Conservation (phyloP, 495 filamentous ascomycete species). For the Aspergillus sclerotioniger region DNA sequence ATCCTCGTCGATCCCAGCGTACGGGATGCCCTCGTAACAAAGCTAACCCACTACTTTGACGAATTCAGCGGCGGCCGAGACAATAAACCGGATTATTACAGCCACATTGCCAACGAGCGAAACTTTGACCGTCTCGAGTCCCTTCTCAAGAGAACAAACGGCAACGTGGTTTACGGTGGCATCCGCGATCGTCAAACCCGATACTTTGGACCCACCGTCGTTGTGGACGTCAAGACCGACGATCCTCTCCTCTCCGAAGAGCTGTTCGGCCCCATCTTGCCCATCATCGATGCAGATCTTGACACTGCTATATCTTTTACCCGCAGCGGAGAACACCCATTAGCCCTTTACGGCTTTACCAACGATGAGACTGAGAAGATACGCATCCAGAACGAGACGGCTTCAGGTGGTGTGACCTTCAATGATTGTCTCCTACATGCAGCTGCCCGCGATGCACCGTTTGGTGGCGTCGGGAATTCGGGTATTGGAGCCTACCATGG, state of each 20-base stretch:
- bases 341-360: conserved; percentile 13
- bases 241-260: conserved; percentile 76
- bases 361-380: conserved; percentile 9
- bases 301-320: conserved; percentile 6
- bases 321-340: conserved; percentile 1
- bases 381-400: not conserved
- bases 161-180: conserved; percentile 75
- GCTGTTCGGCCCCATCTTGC: conserved; percentile 80
- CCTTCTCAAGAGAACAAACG: conserved; percentile 67
- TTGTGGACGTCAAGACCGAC: conserved; percentile 60
- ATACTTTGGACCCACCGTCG: conserved; percentile 76
- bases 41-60: not conserved
- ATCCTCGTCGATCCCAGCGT: conserved; percentile 70
- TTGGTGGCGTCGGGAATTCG: conserved; percentile 17
- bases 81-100: conserved; percentile 60
- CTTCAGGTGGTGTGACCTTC: conserved; percentile 15
- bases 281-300: conserved; percentile 48
- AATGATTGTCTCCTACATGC: conserved; percentile 14
- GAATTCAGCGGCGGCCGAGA: conserved; percentile 23
- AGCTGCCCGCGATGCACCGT: conserved; percentile 9
- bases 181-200: conserved; percentile 61
- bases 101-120: conserved; percentile 70
- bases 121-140: conserved; percentile 76
- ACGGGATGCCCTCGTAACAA: conserved; percentile 59
- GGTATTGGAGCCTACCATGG: conserved; percentile 16